A percentile compares a stretch with the other conserved stretches of the same genome.
These are phyloP conservation scores for Combretum micranthum DNA, from an alignment of 345 rosid species.

Conservation along the genomic window DNA sequence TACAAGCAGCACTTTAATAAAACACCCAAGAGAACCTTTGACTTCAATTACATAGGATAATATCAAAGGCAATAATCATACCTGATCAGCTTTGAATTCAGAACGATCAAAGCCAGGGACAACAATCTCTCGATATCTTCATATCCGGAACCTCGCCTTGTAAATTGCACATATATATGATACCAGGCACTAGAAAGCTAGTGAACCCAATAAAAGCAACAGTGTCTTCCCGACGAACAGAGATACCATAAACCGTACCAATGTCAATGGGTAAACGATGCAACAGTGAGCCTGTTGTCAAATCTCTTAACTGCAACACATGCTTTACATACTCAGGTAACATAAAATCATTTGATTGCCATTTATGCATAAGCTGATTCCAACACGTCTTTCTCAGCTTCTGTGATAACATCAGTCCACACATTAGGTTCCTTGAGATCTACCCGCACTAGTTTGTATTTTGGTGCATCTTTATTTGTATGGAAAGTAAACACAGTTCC, in stretches of 20 bases:
- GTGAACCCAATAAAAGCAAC: slow-evolving; percentile 57
- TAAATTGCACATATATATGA: slow-evolving; percentile 70
- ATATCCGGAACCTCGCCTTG: slow-evolving; percentile 42
- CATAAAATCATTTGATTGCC: slow-evolving; percentile 60
- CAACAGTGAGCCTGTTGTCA: slow-evolving; percentile 64
- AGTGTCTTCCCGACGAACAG: slow-evolving; percentile 59
- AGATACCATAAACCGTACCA: slow-evolving; percentile 58
- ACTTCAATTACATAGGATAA: background rate
- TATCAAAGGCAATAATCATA: slow-evolving; percentile 8
- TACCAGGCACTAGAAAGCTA: slow-evolving; percentile 84
- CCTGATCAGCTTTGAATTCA: slow-evolving; percentile 75
- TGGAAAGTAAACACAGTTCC: slow-evolving; percentile 59
- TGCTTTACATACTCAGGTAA: slow-evolving; percentile 82
- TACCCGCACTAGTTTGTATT: slow-evolving; percentile 68
- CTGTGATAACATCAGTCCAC: slow-evolving; percentile 73
- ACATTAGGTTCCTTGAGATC: slow-evolving; percentile 65
- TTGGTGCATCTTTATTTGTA: slow-evolving; percentile 83
- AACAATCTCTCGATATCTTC: slow-evolving; percentile 65
- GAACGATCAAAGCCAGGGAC: slow-evolving; percentile 76
- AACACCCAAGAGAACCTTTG: background rate
- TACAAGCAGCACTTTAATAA: no score
- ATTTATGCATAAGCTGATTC: slow-evolving; percentile 57
- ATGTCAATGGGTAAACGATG: slow-evolving; percentile 75
- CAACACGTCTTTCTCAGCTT: slow-evolving; percentile 76
- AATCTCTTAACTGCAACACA: slow-evolving; percentile 74